Conservation (phyloP, 257 asterid genomes). For the Solanum tarapatanum region DNA sequence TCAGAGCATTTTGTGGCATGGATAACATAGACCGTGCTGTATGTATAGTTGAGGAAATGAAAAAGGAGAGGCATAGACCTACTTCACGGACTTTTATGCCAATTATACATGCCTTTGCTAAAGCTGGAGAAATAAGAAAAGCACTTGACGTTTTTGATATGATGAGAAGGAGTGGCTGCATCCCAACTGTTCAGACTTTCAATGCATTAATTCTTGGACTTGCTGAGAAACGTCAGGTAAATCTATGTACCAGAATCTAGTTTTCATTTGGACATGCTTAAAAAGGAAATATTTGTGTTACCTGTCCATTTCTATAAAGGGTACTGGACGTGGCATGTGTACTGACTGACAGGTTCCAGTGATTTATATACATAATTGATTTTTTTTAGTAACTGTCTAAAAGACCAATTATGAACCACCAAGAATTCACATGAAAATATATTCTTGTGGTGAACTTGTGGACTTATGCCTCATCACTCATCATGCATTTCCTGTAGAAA, state of each 20-base stretch:
- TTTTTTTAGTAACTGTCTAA: not conserved
- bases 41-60: slow-evolving; percentile 81
- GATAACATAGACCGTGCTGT: slow-evolving; percentile 88
- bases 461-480: not conserved
- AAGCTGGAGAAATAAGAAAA: slow-evolving; percentile 61
- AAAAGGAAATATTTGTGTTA: not conserved
- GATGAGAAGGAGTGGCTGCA: slow-evolving; percentile 92
- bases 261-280: not conserved
- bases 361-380: not conserved
- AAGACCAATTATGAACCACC: not conserved
- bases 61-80: slow-evolving; percentile 62
- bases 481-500: not conserved
- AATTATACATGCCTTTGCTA: slow-evolving; percentile 72
- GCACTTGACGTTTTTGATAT: slow-evolving; percentile 59
- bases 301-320: not conserved
- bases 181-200: slow-evolving; percentile 81
- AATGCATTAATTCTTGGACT: slow-evolving; percentile 90
- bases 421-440: not conserved
- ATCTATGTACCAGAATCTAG: not conserved
- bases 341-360: not conserved
- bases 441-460: not conserved
- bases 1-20: slow-evolving; percentile 91
- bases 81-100: slow-evolving; percentile 87
- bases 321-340: not conserved
- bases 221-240: slow-evolving; percentile 78